Base-by-base conservation (phyloP, 106 monocot species). In the Platanthera zijinensis region DNA sequence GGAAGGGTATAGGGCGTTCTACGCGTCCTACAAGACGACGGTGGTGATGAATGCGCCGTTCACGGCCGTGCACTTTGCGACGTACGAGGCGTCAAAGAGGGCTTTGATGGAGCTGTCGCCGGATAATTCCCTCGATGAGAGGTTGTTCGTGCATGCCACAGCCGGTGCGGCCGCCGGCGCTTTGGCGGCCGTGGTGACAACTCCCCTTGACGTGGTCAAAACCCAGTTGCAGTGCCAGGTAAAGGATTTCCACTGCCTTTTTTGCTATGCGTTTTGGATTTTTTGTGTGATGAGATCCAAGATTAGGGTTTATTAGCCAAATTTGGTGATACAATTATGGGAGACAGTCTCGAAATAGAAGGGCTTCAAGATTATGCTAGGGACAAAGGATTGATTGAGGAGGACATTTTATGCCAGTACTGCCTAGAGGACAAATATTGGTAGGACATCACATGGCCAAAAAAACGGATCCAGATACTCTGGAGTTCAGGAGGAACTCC, bases 151-250 rank as follows among this genome's bases (percentile, higher is more conserved):
- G 70, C 96, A 96, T 45, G 96, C 93, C 15, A 93, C 96, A 0
- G 96, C 96, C 2, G 96, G 96, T 0, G 93, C 93, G 1, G 93
- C 75, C 2, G 96, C 96, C 0, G 96, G 96, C 8, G 93, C 93
- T 4, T 68, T 96, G 72, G 96, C 96, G 5, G 93, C 91, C 8
- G 82, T 74, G 0, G 81, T 96, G 1, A 96, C 96, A 11, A 93
- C 96, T 0, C 96, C 96, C 10, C 75, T 96, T 54, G 96, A 96
- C 77, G 96, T 96, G n/a, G 89, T 84, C 56, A 96, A 96, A 85
- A 96, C 96, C 17, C 93, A 89, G 80, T 57, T 96, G 74, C 96
- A 96, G 84, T 96, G 96, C 57, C 96, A 96, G 89, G 96, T 95
- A 62, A 50, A 66, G 15, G 4, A 47, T 17, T 6, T 70, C 70